Base-by-base conservation (phyloP, 176 grass and related monocot genomes). In the Bothriochloa decipiens region DNA sequence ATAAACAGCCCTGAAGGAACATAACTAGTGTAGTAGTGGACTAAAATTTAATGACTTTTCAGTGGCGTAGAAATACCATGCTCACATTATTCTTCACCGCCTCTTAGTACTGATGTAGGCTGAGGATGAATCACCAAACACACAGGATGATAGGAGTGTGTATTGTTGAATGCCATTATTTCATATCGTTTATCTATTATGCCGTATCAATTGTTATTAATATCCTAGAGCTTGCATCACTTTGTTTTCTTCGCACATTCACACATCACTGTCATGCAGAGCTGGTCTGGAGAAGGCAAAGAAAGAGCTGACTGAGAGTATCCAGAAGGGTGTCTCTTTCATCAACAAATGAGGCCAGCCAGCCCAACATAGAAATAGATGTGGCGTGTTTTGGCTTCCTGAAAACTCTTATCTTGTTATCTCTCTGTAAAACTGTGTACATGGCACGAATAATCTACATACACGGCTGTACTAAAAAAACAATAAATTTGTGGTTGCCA, bases 251-350 rank as follows among this genome's bases (percentile, higher is more conserved):
- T 42, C 33, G 36, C 52, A 42, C 28, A 75, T 71, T 42, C 41
- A 65, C 52, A 43, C 29, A 76, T 83, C 26, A 79, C 74, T 74
- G 7, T 61, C 55, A 73, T 52, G 85, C 88, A 97, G 92, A 72
- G 57, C 78, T 86, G 88, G 92, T 43, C 87, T 97, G 82, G 88
- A 87, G 69, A 94, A 94, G 88, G 94, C 94, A 45, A 97, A 97
- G 86, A 83, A 91, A 68, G 94, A 97, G 78, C 83, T 97, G 45
- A 70, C 57, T 2, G 81, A 86, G 32, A 94, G 94, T 42, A 97
- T 97, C 77, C 82, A 94, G n/a, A 94, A 97, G 88, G 94, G 94
- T 1, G 86, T 97, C 45, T 88, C 85, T 36, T 97, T 97, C 77
- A 80, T 90, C 52, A 90, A 86, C 22, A 94, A 93, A 81, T 96